A percentile compares a stretch with the other conserved stretches of the same genome.
Conservation (phyloP, 148 eudicot genomes). For the Rhododendron simsii region DNA sequence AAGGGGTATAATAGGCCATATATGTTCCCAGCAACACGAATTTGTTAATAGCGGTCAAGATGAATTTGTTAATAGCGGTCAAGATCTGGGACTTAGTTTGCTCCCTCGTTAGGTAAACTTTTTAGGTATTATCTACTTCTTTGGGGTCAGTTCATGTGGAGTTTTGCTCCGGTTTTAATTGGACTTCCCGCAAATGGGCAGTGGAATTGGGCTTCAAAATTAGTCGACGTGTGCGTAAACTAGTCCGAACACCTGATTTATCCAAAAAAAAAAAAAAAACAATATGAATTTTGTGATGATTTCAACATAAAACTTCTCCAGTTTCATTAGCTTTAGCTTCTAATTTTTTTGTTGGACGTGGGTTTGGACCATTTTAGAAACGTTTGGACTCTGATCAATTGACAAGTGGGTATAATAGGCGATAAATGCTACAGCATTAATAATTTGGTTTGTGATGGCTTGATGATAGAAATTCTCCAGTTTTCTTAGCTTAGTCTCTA, state of each 20-base stretch:
- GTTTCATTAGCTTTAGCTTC: background rate
- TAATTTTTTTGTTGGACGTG: background rate
- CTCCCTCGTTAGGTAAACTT: background rate
- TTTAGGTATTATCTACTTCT: too few relatives aligned
- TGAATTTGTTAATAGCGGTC: background rate
- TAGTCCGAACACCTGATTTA: background rate
- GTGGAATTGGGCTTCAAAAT: too few relatives aligned
- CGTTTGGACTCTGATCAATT: background rate
- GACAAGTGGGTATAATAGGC: background rate
- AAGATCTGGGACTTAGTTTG: background rate
- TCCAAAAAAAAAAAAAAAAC: background rate
- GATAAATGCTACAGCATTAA: background rate
- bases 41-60: background rate
- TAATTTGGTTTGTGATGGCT: background rate
- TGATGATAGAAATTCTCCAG: background rate
- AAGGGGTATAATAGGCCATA: background rate
- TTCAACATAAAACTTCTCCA: background rate
- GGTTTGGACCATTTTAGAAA: background rate
- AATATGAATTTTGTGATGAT: background rate
- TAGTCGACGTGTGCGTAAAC: too few relatives aligned
- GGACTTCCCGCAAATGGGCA: background rate
- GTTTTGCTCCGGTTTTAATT: background rate
- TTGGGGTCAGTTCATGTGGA: background rate
- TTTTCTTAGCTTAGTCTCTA: background rate
- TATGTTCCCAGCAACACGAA: background rate